A percentile compares a stretch with the other conserved stretches of the same genome.
Conservation (phyloP, 306 rosid species). For the Quercus bicolor region DNA sequence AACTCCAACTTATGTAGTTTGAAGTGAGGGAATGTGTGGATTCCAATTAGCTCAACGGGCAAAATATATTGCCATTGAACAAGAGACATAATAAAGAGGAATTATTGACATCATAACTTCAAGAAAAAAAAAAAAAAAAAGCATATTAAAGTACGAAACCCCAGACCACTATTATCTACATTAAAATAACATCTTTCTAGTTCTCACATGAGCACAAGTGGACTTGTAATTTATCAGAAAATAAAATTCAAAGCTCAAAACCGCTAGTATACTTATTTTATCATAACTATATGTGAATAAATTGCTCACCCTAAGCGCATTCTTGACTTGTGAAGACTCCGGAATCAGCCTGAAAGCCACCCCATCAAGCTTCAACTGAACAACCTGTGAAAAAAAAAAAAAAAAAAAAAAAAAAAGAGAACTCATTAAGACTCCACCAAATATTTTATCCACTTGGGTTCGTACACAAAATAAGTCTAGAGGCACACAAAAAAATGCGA, state of each 20-base stretch:
- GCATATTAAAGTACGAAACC: not conserved
- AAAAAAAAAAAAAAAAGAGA: not conserved
- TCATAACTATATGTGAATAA: not conserved
- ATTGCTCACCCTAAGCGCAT: conserved; percentile 60
- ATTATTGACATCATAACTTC: no score
- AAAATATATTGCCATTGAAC: no score
- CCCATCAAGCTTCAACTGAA: conserved; percentile 85
- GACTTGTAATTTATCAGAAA: not conserved
- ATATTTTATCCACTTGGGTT: not conserved
- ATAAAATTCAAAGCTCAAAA: not conserved
- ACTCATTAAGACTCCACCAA: not conserved
- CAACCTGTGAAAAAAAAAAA: conserved; percentile 43
- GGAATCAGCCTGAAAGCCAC: conserved; percentile 90
- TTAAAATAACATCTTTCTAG: not conserved
- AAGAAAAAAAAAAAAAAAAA: no score
- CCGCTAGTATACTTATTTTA: not conserved
- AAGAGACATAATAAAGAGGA: no score
- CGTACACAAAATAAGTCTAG: not conserved
- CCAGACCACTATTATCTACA: not conserved
- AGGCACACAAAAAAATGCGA: not conserved
- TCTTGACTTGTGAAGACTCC: conserved; percentile 66
- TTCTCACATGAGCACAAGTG: not conserved
- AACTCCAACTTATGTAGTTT: not conserved
- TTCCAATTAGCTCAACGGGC: no score
- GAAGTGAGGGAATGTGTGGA: not conserved